A percentile compares a stretch with the other conserved stretches of the same genome.
phyloP scores from a whole-genome alignment of 768 basidiomycete species.

The Pisolithus sp. region DNA sequence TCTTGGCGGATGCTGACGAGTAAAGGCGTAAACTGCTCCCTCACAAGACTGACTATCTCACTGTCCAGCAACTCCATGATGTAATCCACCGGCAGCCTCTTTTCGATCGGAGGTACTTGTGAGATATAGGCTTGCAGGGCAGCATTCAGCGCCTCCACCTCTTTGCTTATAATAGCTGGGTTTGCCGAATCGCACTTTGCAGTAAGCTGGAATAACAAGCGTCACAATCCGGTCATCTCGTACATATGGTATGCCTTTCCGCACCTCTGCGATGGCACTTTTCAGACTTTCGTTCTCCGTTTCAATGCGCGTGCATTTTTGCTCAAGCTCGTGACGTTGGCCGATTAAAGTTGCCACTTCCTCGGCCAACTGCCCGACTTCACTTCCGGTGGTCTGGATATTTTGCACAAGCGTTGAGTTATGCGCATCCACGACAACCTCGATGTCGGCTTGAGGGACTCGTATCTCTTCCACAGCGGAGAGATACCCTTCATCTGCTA shows the following conservation, averaged over 20 bases:
- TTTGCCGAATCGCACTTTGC: constrained; percentile 8
- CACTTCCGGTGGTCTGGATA: constrained; percentile 16
- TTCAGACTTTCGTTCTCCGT: constrained; percentile 24
- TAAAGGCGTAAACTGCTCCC: constrained; percentile 16
- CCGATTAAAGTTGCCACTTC: constrained; percentile 28
- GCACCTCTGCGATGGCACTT: constrained; percentile 20
- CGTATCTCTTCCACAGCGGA: constrained; percentile 12
- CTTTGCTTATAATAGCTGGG: constrained; percentile 14
- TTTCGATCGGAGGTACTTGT: constrained; percentile 14
- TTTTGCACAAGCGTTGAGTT: constrained; percentile 12
- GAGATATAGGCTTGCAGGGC: constrained; percentile 27
- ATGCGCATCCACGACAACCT: constrained; percentile 20
- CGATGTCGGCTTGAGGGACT: constrained; percentile 17
- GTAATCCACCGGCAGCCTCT: constrained; percentile 23
- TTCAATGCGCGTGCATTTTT: constrained; percentile 16
- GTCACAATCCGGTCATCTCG: background rate
- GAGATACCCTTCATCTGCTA: constrained; percentile 22
- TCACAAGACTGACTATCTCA: constrained; percentile 20
- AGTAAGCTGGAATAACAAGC: constrained; percentile 8
- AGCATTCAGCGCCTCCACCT: constrained; percentile 25
- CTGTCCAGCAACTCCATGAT: constrained; percentile 21
- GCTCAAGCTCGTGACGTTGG: constrained; percentile 21
- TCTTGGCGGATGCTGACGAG: constrained; percentile 19
- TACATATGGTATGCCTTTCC: constrained; percentile 1
- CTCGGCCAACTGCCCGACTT: constrained; percentile 26